Conservation (phyloP, 75 land plant genomes). For the Adiantum capillusveneris region DNA sequence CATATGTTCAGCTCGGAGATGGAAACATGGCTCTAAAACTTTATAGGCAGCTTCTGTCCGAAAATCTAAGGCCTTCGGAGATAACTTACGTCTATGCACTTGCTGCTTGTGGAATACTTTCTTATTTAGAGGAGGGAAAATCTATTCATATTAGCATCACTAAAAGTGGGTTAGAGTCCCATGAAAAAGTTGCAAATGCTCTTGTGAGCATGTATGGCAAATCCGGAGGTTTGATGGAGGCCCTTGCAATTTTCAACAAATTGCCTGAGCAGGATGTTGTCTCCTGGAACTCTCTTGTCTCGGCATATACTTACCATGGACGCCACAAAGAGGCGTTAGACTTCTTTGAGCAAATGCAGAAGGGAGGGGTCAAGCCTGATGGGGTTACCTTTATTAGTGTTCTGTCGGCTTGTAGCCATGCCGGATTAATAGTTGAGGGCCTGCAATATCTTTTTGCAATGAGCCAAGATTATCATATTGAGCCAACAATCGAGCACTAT, state of each 20-base stretch:
- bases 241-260: conserved; percentile 23
- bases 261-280: conserved; percentile 28
- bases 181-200: conserved; percentile 23
- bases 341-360: conserved; percentile 23
- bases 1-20: conserved; percentile 8
- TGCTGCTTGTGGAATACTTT: conserved; percentile 19
- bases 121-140: conserved; percentile 12
- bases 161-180: conserved; percentile 17
- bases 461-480: conserved; percentile 3
- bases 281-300: conserved; percentile 30
- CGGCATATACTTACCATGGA: conserved; percentile 20
- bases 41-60: not conserved
- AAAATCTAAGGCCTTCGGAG: conserved; percentile 11
- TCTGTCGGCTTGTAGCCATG: conserved; percentile 7
- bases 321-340: conserved; percentile 14
- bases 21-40: conserved; percentile 1
- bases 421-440: not conserved
- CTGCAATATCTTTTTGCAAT: not conserved
- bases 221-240: conserved; percentile 19
- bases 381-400: conserved; percentile 13
- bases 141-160: conserved; percentile 23
- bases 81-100: conserved; percentile 38
- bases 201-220: conserved; percentile 37
- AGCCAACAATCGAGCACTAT: conserved; percentile 5
- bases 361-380: conserved; percentile 9